These are phyloP conservation scores for Leersia perrieri DNA, from an alignment of 176 grass and related monocot genomes.

Conservation along the genomic window DNA sequence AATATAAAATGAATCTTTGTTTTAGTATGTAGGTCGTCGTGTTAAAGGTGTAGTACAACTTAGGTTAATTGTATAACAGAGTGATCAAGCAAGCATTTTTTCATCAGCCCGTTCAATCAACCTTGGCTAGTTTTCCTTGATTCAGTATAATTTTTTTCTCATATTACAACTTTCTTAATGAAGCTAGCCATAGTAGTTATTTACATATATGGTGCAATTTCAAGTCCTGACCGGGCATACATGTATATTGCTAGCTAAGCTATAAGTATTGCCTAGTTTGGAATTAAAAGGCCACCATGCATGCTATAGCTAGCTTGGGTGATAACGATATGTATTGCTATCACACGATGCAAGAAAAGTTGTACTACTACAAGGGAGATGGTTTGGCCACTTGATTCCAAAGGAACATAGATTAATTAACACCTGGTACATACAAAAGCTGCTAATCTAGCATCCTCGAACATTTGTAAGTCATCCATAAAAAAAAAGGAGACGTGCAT, in stretches of 20 bases:
- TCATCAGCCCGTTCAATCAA: too few species aligned
- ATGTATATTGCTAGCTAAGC: neutral
- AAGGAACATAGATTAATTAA: neutral
- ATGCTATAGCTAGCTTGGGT: neutral
- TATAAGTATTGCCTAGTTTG: neutral
- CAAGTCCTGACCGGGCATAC: neutral
- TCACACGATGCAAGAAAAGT: neutral
- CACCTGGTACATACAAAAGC: neutral
- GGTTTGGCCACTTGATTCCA: neutral
- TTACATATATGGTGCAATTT: neutral
- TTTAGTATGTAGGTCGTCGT: too few species aligned
- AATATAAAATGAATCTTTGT: too few species aligned
- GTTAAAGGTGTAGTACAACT: too few species aligned
- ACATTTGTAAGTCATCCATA: too few species aligned
- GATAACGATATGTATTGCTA: neutral
- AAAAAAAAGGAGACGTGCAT: neutral
- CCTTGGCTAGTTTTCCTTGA: too few species aligned
- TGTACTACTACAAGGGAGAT: too few species aligned
- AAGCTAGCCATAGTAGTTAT: neutral
- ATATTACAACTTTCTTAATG: neutral
- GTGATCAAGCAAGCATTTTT: too few species aligned
- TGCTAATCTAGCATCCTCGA: neutral
- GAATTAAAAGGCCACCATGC: neutral
- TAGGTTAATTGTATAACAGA: too few species aligned
- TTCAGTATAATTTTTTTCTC: too few species aligned